phyloP scores from a whole-genome alignment of 2,329 filamentous ascomycete species.

The Cyphellophora europaea region DNA sequence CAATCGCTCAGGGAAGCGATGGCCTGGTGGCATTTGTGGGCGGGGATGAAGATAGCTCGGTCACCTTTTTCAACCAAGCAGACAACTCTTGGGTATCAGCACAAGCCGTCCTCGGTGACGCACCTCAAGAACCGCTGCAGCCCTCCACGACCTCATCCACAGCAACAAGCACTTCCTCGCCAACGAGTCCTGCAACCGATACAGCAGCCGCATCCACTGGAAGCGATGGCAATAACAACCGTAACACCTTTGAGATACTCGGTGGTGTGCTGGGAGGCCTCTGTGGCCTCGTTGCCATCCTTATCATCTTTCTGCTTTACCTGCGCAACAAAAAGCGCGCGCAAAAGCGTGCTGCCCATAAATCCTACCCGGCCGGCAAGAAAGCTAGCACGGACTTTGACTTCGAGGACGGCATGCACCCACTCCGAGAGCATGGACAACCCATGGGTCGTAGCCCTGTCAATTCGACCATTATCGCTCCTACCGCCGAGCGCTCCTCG shows the following conservation, averaged over 20 bases:
- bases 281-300: constrained; percentile 59
- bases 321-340: constrained; percentile 42
- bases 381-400: constrained; percentile 34
- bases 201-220: constrained; percentile 25
- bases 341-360: constrained; percentile 34
- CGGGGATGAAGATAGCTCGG: constrained; percentile 55
- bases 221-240: constrained; percentile 21
- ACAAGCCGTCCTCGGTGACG: constrained; percentile 49
- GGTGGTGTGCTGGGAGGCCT: constrained; percentile 78
- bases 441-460: constrained; percentile 36
- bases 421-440: constrained; percentile 30
- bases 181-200: constrained; percentile 22
- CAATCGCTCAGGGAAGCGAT: constrained; percentile 55
- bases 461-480: constrained; percentile 24
- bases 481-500: constrained; percentile 17
- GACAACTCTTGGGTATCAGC: constrained; percentile 73
- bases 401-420: constrained; percentile 36
- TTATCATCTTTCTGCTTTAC: constrained; percentile 64
- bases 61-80: constrained; percentile 69
- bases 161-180: constrained; percentile 17
- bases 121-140: constrained; percentile 24
- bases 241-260: constrained; percentile 51
- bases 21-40: constrained; percentile 72
- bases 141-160: constrained; percentile 20
- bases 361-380: constrained; percentile 43